phyloP scores from a whole-genome alignment of 768 basidiomycete genomes.

The Collybia nuda region DNA sequence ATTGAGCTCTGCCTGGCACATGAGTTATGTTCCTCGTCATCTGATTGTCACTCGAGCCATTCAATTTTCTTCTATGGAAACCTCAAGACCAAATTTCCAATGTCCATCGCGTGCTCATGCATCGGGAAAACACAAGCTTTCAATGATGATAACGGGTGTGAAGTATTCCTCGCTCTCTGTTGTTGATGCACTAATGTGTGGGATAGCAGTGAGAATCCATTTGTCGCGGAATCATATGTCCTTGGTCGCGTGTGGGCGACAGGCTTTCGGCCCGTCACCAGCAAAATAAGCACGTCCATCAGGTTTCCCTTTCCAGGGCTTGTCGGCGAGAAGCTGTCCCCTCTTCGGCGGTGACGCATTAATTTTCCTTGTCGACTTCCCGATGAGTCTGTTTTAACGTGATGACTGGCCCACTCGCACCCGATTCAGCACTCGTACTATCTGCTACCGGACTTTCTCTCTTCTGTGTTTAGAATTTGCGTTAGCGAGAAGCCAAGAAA shows the following conservation, averaged over 20 bases:
- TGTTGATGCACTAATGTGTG: not conserved
- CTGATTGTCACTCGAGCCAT: not conserved
- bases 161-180: not conserved
- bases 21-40: not conserved
- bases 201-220: not conserved
- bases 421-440: not conserved
- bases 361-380: not conserved
- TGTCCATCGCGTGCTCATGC: not conserved
- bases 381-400: not conserved
- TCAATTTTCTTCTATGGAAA: not conserved
- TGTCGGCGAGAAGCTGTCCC: not conserved
- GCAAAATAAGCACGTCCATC: not conserved
- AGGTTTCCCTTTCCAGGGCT: not conserved
- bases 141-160: not conserved
- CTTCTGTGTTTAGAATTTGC: not conserved
- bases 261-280: not conserved
- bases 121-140: not conserved
- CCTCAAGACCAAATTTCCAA: not conserved
- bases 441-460: not conserved
- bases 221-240: conserved; percentile 2
- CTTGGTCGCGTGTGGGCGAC: not conserved
- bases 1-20: not conserved
- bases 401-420: not conserved
- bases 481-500: not conserved
- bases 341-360: not conserved